These are phyloP conservation scores for Pseudisothecium myosuroides DNA, from an alignment of 225 moss, liverwort and hornwort genomes.

Conservation along the genomic window DNA sequence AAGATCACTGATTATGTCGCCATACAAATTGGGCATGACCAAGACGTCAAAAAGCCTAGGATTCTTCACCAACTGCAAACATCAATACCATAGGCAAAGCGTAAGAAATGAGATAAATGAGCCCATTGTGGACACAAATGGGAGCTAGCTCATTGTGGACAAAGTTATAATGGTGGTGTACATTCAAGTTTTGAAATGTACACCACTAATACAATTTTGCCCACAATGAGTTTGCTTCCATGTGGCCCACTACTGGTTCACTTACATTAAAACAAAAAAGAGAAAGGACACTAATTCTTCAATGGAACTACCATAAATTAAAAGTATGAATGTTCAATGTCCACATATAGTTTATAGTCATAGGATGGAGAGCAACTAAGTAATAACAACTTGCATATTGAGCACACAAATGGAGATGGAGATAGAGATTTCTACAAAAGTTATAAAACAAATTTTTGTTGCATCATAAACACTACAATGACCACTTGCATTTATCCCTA, in stretches of 20 bases:
- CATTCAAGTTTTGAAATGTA: not conserved
- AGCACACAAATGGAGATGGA: not conserved
- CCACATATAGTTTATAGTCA: not conserved
- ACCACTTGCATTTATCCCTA: not conserved
- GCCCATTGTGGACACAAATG: fast-evolving
- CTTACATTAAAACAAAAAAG: not conserved
- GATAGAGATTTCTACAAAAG: not conserved
- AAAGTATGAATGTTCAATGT: not conserved
- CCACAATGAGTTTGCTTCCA: not conserved
- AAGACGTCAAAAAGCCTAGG: conserved; percentile 80
- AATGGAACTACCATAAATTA: not conserved
- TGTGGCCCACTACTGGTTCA: not conserved
- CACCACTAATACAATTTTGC: not conserved
- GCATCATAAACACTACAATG: not conserved
- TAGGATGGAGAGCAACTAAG: too few species aligned
- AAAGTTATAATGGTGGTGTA: not conserved
- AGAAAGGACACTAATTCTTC: not conserved
- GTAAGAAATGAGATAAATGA: not conserved
- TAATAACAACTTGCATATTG: not conserved
- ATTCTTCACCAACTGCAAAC: conserved; percentile 74
- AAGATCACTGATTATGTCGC: conserved; percentile 90
- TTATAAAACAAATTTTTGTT: not conserved
- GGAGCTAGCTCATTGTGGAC: fast-evolving
- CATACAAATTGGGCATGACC: conserved; percentile 88
- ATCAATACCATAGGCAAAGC: not conserved